Evolutionary conservation across 2,329 filamentous ascomycete genomes (phyloP).

Genomic region (Amesomyces nigricolor): DNA sequence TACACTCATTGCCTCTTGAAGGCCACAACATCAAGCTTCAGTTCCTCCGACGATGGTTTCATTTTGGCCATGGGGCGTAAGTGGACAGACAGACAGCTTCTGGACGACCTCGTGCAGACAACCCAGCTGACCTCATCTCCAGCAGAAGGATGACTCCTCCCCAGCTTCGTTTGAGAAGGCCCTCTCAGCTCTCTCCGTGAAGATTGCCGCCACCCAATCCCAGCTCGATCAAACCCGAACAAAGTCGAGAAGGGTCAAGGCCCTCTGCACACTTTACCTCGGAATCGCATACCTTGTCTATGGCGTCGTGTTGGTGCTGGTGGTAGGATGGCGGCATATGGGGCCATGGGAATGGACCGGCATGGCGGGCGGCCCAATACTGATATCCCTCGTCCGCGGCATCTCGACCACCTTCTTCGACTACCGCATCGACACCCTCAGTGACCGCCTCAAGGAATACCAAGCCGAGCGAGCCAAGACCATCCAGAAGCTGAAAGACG

Average conservation of each 20-base stretch:
- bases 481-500: conserved; percentile 89
- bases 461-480: conserved; percentile 76
- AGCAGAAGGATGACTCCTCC: conserved; percentile 69
- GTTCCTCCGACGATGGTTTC: conserved; percentile 27
- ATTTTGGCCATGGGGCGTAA: conserved; percentile 61
- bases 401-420: conserved; percentile 67
- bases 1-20: background rate
- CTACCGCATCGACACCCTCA: conserved; percentile 68
- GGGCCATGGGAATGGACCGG: conserved; percentile 71
- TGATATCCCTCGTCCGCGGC: conserved; percentile 73
- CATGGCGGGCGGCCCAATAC: conserved; percentile 68
- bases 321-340: conserved; percentile 79
- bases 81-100: conserved; percentile 22
- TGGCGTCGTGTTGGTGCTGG: conserved; percentile 71
- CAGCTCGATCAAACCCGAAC: conserved; percentile 69
- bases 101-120: background rate
- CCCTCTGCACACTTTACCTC: conserved; percentile 85
- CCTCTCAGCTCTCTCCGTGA: conserved; percentile 72
- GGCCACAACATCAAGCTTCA: background rate
- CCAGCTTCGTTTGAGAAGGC: conserved; percentile 91
- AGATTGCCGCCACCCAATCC: conserved; percentile 70
- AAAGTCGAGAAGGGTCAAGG: conserved; percentile 70
- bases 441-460: conserved; percentile 64
- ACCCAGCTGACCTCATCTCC: background rate
- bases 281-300: conserved; percentile 87